Percentiles rank a stretch among this genome's conserved stretches.
Evolutionary conservation across 371 early-diverging fungal species (phyloP).

Genomic region (Mortierella sp.): DNA sequence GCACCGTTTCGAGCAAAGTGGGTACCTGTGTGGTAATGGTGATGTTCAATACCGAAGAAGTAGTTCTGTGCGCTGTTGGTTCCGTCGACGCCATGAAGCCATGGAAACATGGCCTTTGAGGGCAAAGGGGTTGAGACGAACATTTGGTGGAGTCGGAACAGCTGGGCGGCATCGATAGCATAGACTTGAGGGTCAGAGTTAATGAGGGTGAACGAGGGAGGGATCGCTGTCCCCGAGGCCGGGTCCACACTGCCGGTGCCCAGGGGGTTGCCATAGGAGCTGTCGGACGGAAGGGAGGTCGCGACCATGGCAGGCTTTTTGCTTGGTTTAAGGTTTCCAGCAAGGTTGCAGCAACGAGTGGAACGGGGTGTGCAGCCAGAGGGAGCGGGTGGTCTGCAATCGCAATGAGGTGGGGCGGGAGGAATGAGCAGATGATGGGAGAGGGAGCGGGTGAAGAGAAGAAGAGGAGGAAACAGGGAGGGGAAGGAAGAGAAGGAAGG

Average conservation of each 20-base stretch:
- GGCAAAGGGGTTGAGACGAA: slow-evolving; percentile 63
- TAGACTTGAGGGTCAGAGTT: slow-evolving; percentile 47
- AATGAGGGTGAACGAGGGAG: slow-evolving; percentile 32
- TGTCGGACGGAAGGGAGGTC: slow-evolving; percentile 8
- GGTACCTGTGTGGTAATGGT: slow-evolving; percentile 20
- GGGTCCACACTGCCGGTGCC: slow-evolving; percentile 6
- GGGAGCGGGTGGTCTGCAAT: background rate
- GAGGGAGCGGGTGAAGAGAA: background rate
- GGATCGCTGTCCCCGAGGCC: background rate
- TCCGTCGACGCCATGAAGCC: slow-evolving; percentile 75
- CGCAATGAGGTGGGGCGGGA: background rate
- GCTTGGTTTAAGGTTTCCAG: background rate
- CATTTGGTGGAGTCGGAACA: slow-evolving; percentile 45
- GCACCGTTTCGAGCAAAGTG: background rate
- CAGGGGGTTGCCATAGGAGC: background rate
- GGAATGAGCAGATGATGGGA: background rate
- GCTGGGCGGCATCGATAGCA: slow-evolving; percentile 42
- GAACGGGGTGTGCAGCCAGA: background rate
- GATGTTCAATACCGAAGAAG: slow-evolving; percentile 66
- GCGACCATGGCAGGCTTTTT: slow-evolving; percentile 13
- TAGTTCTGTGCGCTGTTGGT: slow-evolving; percentile 60
- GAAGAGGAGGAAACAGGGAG: background rate
- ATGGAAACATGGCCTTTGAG: slow-evolving; percentile 68
- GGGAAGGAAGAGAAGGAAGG: background rate
- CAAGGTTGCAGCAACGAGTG: background rate